Evolutionary conservation across 192 early-diverging fungal genomes (phyloP).

Genomic region (Lobosporangium transversale): DNA sequence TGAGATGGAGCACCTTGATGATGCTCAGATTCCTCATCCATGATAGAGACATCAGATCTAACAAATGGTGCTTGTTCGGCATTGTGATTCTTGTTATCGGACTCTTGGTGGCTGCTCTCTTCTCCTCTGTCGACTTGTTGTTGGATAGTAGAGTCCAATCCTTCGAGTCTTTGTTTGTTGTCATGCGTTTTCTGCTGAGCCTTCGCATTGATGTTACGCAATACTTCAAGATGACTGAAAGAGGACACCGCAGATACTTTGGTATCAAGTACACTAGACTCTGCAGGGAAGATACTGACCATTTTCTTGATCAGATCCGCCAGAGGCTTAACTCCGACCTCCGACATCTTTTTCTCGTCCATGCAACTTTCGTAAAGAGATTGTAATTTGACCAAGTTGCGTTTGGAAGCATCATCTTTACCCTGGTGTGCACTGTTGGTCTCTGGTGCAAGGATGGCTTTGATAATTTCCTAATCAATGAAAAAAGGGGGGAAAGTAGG

Average conservation of each 20-base stretch:
- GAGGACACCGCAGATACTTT: neutral
- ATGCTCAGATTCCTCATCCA: neutral
- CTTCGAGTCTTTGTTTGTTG: no score
- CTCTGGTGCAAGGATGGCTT: conserved; percentile 60
- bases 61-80: neutral
- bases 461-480: conserved; percentile 49
- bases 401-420: conserved; percentile 55
- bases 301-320: conserved; percentile 45
- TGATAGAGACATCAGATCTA: neutral
- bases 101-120: neutral
- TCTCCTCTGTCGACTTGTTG: no score
- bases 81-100: neutral
- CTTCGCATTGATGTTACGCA: conserved; percentile 3
- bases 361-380: conserved; percentile 66
- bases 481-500: neutral
- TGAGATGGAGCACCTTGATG: neutral
- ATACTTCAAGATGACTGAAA: neutral
- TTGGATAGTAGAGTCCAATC: no score
- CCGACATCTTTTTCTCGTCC: conserved; percentile 52
- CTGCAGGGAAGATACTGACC: conserved; percentile 44
- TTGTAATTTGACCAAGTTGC: conserved; percentile 67
- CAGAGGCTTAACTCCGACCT: conserved; percentile 54
- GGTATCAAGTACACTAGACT: conserved; percentile 22
- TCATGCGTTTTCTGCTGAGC: neutral
- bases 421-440: conserved; percentile 26